A percentile compares a stretch with the other conserved stretches of the same genome.
phyloP scores from a whole-genome alignment of 257 asterid species.

The Agastache rugosa region DNA sequence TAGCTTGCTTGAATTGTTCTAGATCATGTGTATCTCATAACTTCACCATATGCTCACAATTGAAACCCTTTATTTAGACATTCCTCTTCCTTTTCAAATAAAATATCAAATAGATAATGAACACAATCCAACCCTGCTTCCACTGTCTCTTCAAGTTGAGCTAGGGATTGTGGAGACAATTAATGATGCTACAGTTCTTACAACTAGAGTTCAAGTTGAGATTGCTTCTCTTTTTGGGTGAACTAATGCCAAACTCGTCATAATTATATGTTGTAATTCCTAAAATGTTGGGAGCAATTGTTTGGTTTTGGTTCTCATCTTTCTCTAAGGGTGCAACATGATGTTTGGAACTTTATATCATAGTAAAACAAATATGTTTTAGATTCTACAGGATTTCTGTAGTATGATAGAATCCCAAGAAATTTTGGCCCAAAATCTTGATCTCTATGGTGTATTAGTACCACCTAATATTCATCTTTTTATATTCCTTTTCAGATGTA shows the following conservation, averaged over 20 bases:
- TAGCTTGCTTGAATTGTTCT: background rate
- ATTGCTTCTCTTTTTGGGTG: background rate
- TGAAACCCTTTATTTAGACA: background rate
- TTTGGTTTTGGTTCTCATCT: background rate
- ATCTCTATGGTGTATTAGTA: background rate
- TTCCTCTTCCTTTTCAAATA: slow-evolving; percentile 19
- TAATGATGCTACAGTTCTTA: slow-evolving; percentile 17
- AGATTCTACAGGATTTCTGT: background rate
- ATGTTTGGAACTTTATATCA: background rate
- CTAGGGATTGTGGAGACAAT: slow-evolving; percentile 16
- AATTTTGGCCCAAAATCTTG: background rate
- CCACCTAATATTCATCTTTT: slow-evolving; percentile 36
- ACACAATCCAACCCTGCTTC: background rate
- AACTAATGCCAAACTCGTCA: slow-evolving; percentile 9
- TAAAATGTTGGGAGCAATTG: slow-evolving; percentile 10
- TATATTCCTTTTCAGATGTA: slow-evolving; percentile 50
- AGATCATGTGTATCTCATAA: background rate
- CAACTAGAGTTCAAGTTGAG: background rate
- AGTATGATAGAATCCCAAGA: background rate
- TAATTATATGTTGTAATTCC: background rate
- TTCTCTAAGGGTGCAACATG: background rate
- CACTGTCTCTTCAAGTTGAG: slow-evolving; percentile 10
- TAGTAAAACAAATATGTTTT: background rate
- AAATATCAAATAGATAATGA: background rate
- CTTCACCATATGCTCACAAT: background rate